Evolutionary conservation across 2,329 filamentous ascomycete species (phyloP), one percentile per base, ranked within the genome.

Genomic region (Pyrenochaeta sp.): DNA sequence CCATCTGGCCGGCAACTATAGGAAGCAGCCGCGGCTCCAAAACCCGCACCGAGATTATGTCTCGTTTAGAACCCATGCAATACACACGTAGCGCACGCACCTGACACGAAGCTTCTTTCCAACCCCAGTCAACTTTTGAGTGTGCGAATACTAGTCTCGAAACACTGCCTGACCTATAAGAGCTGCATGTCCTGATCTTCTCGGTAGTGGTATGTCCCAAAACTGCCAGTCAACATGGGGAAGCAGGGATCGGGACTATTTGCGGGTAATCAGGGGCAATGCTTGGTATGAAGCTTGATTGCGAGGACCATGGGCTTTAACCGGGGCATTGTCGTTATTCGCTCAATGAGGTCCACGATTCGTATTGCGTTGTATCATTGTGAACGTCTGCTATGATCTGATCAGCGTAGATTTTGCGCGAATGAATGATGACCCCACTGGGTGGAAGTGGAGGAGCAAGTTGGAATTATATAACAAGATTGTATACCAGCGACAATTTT

Each of bases 271-370:
- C 10, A 54, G 43, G 28, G 19, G 42, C 51, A 66, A 61, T 62
- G 67, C 68, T 72, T 72, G 54, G 52, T 49, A 54, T 59, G 58
- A 71, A 68, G 70, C 70, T 72, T 72, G 53, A 67, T 65, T 65
- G 55, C 47, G 27, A 45, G 9, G 64, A 13, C 51, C 55, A 45
- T 56, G 47, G 45, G 19, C 15, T 64, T 71, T 66, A 67, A 59
- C 58, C 67, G 61, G 47, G 59, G 40, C 8, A 32, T 15, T 36
- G 22, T 39, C 36, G 30, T 34, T 39, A 13, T 55, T 15, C 34
- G 37, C 32, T 44, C 10, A 27, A 44, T 7, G 42, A n/a, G 2
- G 4, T 7, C n/a, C 24, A 15, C 10, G 40, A 9, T 12, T 10
- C 22, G n/a, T 22, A 8, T 24, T 22, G 39, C 13, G 13, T 22